Percentiles rank a stretch among this genome's conserved stretches.
Conservation (phyloP, 495 filamentous ascomycete genomes). For the Tuber borchii region DNA sequence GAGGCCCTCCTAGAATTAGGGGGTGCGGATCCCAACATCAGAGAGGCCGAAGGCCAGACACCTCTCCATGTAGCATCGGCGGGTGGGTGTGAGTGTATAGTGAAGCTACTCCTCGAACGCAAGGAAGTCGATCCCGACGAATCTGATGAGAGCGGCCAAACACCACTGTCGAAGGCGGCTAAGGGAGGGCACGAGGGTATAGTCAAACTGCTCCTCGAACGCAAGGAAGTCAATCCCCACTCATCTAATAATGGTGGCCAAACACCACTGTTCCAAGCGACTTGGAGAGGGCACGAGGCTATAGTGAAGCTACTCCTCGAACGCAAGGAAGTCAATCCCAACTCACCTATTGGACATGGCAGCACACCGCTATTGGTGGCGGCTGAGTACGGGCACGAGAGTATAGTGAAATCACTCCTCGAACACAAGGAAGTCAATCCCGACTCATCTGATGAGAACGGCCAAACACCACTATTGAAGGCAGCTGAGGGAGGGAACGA, state of each 20-base stretch:
- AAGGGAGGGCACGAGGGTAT: slow-evolving; percentile 42
- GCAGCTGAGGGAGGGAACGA: slow-evolving; percentile 29
- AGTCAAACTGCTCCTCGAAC: slow-evolving; percentile 32
- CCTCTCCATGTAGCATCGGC: slow-evolving; percentile 44
- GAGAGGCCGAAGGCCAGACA: slow-evolving; percentile 15
- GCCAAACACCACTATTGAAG: slow-evolving; percentile 33
- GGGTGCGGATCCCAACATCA: background rate
- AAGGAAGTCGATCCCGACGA: too few relatives aligned
- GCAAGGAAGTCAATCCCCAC: slow-evolving; percentile 15
- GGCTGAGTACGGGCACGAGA: background rate
- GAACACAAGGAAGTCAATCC: background rate
- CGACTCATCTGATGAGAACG: background rate
- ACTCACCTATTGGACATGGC: background rate
- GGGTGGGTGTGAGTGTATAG: background rate
- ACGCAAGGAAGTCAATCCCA: slow-evolving; percentile 10
- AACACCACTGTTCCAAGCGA: slow-evolving; percentile 39
- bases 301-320: slow-evolving; percentile 33
- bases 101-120: slow-evolving; percentile 30
- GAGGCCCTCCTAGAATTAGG: background rate
- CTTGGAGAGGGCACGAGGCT: slow-evolving; percentile 24
- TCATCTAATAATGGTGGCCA: slow-evolving; percentile 21
- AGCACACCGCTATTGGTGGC: background rate
- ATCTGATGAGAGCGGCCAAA: slow-evolving; percentile 9
- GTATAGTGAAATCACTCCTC: background rate
- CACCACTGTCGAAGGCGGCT: slow-evolving; percentile 43